phyloP scores from a whole-genome alignment of 306 rosid genomes.

The Dalbergia oliveri region DNA sequence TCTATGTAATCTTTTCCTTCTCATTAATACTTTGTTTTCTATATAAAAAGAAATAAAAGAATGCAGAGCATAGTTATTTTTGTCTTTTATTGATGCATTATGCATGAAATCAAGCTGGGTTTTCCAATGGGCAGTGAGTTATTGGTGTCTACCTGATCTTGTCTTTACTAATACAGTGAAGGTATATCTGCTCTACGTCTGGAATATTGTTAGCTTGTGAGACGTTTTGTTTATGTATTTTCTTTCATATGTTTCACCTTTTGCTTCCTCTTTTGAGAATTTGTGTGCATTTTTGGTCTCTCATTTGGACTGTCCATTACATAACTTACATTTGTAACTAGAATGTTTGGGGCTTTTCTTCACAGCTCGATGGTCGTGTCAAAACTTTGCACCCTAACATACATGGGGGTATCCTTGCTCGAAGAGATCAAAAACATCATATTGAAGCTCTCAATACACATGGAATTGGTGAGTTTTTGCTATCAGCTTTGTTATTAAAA shows the following conservation, averaged over 20 bases:
- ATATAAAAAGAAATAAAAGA: too few relatives aligned
- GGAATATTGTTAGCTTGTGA: background rate
- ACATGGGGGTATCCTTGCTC: conserved; percentile 97
- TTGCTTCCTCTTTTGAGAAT: background rate
- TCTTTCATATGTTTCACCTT: background rate
- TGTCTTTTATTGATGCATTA: background rate
- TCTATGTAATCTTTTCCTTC: too few relatives aligned
- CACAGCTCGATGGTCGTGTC: conserved; percentile 95
- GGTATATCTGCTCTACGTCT: background rate
- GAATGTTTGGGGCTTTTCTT: conserved; percentile 39
- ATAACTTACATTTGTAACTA: conserved; percentile 11
- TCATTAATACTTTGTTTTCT: too few relatives aligned
- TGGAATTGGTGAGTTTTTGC: conserved; percentile 76
- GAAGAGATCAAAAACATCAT: conserved; percentile 90
- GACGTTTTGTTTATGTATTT: background rate
- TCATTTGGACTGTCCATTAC: background rate
- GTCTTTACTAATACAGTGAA: background rate
- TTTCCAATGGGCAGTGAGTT: background rate
- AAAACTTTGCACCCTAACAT: conserved; percentile 92
- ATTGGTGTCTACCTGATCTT: background rate
- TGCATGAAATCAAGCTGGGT: background rate
- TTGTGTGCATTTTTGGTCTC: background rate
- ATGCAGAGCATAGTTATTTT: too few relatives aligned
- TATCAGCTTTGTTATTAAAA: background rate
- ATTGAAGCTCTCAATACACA: conserved; percentile 81